These are phyloP conservation scores for Paraphaeosphaeria sporulosa DNA, from an alignment of 2,329 filamentous ascomycete genomes.

Conservation along the genomic window DNA sequence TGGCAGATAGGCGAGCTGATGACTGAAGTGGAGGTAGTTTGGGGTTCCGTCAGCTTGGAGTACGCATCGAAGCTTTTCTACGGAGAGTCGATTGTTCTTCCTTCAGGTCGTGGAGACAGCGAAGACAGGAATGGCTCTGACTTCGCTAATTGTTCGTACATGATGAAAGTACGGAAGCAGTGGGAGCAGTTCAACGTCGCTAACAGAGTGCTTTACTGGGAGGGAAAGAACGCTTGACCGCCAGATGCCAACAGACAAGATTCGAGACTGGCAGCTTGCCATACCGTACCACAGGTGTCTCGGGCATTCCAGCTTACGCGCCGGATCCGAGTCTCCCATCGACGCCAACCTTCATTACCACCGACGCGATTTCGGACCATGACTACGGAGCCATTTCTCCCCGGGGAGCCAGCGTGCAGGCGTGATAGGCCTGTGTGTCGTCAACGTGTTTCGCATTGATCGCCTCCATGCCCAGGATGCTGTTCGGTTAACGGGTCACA, in stretches of 20 bases:
- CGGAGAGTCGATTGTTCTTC: conserved; percentile 2
- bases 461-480: background rate
- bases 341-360: background rate
- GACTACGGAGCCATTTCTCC: background rate
- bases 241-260: background rate
- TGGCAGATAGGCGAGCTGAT: conserved; percentile 11
- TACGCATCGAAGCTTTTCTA: conserved; percentile 5
- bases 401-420: background rate
- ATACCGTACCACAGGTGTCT: background rate
- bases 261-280: background rate
- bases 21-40: background rate
- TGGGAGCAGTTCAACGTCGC: background rate
- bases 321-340: background rate
- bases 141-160: background rate
- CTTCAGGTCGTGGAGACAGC: background rate
- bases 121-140: background rate
- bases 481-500: conserved; percentile 6
- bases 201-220: background rate
- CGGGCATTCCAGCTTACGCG: background rate
- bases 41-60: conserved; percentile 5
- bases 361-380: background rate
- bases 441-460: conserved; percentile 3
- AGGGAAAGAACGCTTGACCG: background rate
- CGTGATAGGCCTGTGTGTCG: background rate
- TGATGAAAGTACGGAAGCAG: background rate